Percentiles rank a stretch among this genome's conserved stretches.
These are phyloP conservation scores for Patellifolia procumbens DNA, from an alignment of 179 eudicot species.

Conservation along the genomic window DNA sequence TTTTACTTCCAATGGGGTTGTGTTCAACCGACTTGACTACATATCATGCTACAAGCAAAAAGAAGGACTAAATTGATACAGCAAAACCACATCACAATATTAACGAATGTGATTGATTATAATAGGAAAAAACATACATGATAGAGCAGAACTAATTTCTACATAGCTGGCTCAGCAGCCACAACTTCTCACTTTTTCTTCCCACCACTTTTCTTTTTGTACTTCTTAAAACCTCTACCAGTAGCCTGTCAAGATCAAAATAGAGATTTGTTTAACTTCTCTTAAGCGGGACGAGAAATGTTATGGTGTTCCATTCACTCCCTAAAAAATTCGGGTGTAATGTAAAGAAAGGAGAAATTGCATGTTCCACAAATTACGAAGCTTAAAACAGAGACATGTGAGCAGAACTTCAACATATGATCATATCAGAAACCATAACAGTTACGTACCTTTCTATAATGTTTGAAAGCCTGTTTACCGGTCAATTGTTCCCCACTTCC, in stretches of 20 bases:
- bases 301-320: background rate
- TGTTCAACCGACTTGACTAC: no score
- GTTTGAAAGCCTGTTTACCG: constrained; percentile 73
- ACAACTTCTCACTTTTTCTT: constrained; percentile 33
- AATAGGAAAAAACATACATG: background rate
- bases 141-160: background rate
- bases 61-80: background rate
- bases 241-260: constrained; percentile 52
- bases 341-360: background rate
- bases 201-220: constrained; percentile 39
- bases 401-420: background rate
- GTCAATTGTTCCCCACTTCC: constrained; percentile 69
- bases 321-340: background rate
- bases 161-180: constrained; percentile 16
- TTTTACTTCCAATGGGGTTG: no score
- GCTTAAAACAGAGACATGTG: background rate
- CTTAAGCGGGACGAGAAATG: background rate
- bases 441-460: constrained; percentile 67
- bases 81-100: background rate
- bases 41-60: no score
- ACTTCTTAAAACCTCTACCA: constrained; percentile 49
- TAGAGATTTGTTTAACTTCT: background rate
- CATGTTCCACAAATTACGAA: background rate
- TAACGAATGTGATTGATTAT: background rate
- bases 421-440: background rate